These are phyloP conservation scores for Aspergillus ochraceus DNA, from an alignment of 2,329 filamentous ascomycete species.

Conservation along the genomic window DNA sequence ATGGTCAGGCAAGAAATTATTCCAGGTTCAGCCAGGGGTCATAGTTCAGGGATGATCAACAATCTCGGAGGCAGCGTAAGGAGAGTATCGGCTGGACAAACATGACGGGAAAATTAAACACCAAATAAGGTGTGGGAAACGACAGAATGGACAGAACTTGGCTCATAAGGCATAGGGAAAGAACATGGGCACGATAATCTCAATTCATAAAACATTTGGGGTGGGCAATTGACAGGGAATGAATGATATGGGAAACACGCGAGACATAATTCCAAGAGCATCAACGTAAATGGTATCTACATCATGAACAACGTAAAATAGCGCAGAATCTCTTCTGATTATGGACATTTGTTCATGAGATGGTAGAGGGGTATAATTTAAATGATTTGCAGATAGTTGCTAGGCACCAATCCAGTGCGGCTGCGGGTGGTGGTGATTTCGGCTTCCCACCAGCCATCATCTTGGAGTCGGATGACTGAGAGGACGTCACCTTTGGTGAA, in stretches of 20 bases:
- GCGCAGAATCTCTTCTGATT: conserved; percentile 5
- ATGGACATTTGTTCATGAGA: conserved; percentile 28
- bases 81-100: neutral
- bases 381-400: conserved; percentile 65
- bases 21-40: neutral
- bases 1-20: neutral
- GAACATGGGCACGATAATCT: neutral
- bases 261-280: conserved; percentile 7
- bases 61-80: neutral
- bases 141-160: neutral
- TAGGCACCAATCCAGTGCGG: conserved; percentile 61
- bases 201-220: neutral
- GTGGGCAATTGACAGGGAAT: neutral
- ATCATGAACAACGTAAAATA: conserved; percentile 20
- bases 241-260: neutral
- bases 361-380: conserved; percentile 25
- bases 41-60: neutral
- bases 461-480: conserved; percentile 84
- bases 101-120: neutral
- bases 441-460: conserved; percentile 99
- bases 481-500: conserved; percentile 92
- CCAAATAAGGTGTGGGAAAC: neutral
- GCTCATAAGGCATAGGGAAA: neutral
- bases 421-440: conserved; percentile 67
- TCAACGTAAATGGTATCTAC: conserved; percentile 19